A percentile compares a stretch with the other conserved stretches of the same genome.
Evolutionary conservation across 257 asterid genomes (phyloP).

Genomic region (Eustoma russellianum): DNA sequence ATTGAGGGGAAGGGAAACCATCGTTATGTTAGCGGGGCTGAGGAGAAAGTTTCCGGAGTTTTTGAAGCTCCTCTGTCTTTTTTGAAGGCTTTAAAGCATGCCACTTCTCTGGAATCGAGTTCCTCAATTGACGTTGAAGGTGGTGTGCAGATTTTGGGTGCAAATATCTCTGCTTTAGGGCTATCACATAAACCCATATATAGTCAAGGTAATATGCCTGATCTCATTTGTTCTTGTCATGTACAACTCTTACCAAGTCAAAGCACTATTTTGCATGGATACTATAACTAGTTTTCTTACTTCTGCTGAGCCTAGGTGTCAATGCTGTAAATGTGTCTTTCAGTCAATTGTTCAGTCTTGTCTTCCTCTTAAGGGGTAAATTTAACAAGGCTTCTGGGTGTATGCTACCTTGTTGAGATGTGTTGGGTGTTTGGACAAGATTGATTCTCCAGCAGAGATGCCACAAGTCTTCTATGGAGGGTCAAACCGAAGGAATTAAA

Average conservation of each 20-base stretch:
- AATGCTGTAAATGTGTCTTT: too few relatives aligned
- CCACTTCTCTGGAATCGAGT: constrained; percentile 27
- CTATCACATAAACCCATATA: constrained; percentile 96
- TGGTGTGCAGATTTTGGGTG: constrained; percentile 78
- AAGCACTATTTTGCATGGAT: neutral
- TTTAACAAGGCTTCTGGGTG: too few relatives aligned
- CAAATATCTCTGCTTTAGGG: constrained; percentile 97
- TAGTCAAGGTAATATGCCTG: constrained; percentile 60
- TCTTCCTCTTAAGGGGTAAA: too few relatives aligned
- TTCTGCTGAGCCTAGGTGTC: neutral
- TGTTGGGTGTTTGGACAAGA: too few relatives aligned
- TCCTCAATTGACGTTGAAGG: constrained; percentile 47
- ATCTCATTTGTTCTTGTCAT: neutral
- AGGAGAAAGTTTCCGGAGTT: constrained; percentile 93
- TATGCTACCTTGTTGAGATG: too few relatives aligned
- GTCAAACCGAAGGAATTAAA: too few relatives aligned
- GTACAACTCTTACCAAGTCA: neutral
- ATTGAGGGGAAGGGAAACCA: constrained; percentile 83
- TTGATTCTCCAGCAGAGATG: too few relatives aligned
- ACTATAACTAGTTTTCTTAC: neutral
- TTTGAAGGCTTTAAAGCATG: constrained; percentile 67
- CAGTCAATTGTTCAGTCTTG: too few relatives aligned
- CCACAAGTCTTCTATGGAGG: too few relatives aligned
- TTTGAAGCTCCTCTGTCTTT: constrained; percentile 94
- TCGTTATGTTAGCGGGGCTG: constrained; percentile 85